Percentiles rank a stretch among this genome's conserved stretches.
These are phyloP conservation scores for Pseudozyma sp. DNA, from an alignment of 1,284 basidiomycete genomes.

Conservation along the genomic window DNA sequence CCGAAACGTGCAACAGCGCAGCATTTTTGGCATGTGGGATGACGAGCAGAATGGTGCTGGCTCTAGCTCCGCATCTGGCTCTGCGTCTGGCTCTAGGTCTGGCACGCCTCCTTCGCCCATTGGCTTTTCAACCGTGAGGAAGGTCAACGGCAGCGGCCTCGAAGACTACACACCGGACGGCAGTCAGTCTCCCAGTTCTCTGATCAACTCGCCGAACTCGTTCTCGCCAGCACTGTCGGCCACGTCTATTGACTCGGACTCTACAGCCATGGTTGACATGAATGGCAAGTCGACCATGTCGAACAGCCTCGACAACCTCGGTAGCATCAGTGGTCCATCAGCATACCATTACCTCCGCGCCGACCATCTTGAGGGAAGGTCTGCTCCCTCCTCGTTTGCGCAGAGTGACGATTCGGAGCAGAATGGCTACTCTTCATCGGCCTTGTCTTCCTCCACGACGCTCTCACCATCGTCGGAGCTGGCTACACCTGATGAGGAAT, in stretches of 20 bases:
- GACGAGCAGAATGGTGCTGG: conserved; percentile 27
- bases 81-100: conserved; percentile 24
- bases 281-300: conserved; percentile 22
- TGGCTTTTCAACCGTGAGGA: conserved; percentile 31
- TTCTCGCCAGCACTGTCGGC: conserved; percentile 56
- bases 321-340: conserved; percentile 21
- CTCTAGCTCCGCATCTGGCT: conserved; percentile 34
- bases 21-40: conserved; percentile 32
- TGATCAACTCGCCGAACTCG: conserved; percentile 51
- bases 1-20: conserved; percentile 38
- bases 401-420: conserved; percentile 33
- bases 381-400: conserved; percentile 32
- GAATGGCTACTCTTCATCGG: conserved; percentile 43
- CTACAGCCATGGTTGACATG: conserved; percentile 41
- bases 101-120: conserved; percentile 42
- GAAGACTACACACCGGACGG: conserved; percentile 56
- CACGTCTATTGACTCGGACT: conserved; percentile 57
- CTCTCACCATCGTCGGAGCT: conserved; percentile 48
- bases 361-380: conserved; percentile 28
- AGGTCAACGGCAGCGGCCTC: conserved; percentile 42
- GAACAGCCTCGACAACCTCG: conserved; percentile 31
- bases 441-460: conserved; percentile 41
- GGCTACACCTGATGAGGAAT: conserved; percentile 49
- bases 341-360: conserved; percentile 31
- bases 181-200: conserved; percentile 57